Evolutionary conservation across 1,284 basidiomycete species (phyloP).

Genomic region (Leccinum pachyderme): DNA sequence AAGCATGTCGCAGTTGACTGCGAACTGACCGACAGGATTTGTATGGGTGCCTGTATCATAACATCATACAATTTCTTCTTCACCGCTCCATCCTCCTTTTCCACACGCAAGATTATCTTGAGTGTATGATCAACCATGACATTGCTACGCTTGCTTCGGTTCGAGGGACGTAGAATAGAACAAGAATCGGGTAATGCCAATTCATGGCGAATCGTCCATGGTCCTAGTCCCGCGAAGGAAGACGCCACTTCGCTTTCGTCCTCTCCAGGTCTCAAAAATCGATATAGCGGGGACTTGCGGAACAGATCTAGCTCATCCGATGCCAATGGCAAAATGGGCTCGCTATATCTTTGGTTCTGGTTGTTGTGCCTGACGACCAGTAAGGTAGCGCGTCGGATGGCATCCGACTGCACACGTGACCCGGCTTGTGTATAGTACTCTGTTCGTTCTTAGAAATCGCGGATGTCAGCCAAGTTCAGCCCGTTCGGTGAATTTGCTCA

Average conservation of each 20-base stretch:
- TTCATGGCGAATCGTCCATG: constrained; percentile 64
- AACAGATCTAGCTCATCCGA: constrained; percentile 56
- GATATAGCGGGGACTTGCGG: constrained; percentile 52
- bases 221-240: constrained; percentile 70
- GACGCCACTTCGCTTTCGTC: constrained; percentile 56
- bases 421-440: constrained; percentile 76
- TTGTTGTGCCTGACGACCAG: constrained; percentile 58
- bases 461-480: constrained; percentile 1
- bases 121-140: constrained; percentile 79
- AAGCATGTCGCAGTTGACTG: neutral
- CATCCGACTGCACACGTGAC: constrained; percentile 76
- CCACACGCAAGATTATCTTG: constrained; percentile 83
- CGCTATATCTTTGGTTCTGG: constrained; percentile 32
- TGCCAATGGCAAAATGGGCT: constrained; percentile 66
- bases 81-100: constrained; percentile 74
- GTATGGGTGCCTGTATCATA: constrained; percentile 81
- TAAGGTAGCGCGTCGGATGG: constrained; percentile 64
- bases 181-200: constrained; percentile 59
- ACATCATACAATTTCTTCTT: constrained; percentile 88
- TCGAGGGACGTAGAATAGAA: constrained; percentile 70
- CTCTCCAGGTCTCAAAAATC: constrained; percentile 41
- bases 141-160: constrained; percentile 80
- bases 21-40: constrained; percentile 70
- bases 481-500: constrained; percentile 32
- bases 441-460: constrained; percentile 59